Evolutionary conservation across 441 rosid genomes (phyloP), one percentile per base, ranked within the genome.

Genomic region (Oxalis stricta): DNA sequence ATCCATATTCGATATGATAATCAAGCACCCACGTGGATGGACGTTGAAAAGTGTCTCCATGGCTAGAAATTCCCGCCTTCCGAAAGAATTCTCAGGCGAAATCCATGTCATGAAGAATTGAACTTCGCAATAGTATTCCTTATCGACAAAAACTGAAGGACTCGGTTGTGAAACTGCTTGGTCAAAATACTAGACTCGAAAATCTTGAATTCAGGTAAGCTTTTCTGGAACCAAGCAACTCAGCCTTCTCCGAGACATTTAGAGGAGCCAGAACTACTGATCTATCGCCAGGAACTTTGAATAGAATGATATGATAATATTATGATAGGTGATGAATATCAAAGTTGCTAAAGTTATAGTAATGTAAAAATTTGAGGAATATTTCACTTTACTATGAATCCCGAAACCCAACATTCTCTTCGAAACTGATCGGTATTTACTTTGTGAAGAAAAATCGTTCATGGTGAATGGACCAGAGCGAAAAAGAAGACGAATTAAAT

Each of bases 71-170:
- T 78, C 82, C 51, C 76, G 65, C 20, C 61, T 57, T 9, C 76
- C 70, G 14, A 75, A 72, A 1, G 70, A 41, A 2, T 52, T 41
- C 0, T 67, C 64, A 0, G 73, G 54, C n/a, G 86, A 68, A 38
- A 75, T 63, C 80, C 80, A 78, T 14, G 66, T 45, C 86, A 75
- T 72, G 53, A 63, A 75, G 66, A 72, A 68, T 49, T 64, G 71
- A 30, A 57, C 63, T 0, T 58, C 46, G 44, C 82, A 78, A n/a
- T n/a, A n/a, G n/a, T n/a, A n/a, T n/a, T n/a, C n/a, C 0, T 62
- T 35, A 3, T 42, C 45, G 59, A 29, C 46, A 47, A 60, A 51
- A 75, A 51, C 44, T 66, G 58, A 32, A 44, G 2, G 10, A 72
- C 61, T 10, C 69, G 53, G 12, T 44, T 19, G 7, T 72, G 73